Evolutionary conservation across 2,329 filamentous ascomycete genomes (phyloP).

Genomic region (Xenosphaeropsis pyriputrescens): DNA sequence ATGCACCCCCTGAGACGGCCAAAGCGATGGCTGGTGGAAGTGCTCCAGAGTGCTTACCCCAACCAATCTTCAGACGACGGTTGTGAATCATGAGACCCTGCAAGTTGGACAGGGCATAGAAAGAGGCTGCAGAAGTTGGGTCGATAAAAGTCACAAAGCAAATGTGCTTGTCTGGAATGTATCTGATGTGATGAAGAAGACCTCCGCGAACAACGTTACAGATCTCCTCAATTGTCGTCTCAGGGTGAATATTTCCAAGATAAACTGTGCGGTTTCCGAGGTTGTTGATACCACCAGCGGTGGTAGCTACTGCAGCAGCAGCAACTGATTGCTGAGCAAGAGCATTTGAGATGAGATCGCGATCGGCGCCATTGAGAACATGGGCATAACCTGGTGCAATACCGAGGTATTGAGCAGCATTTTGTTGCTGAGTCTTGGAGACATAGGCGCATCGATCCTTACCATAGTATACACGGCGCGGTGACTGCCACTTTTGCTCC

Average conservation of each 20-base stretch:
- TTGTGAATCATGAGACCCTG: conserved; percentile 99
- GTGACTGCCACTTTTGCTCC: conserved; percentile 92
- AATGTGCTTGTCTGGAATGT: conserved; percentile 99
- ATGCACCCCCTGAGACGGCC: conserved; percentile 90
- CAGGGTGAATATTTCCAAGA: conserved; percentile 94
- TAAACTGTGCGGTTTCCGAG: conserved; percentile 96
- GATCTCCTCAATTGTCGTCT: conserved; percentile 98
- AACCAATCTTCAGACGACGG: conserved; percentile 91
- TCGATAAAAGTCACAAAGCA: conserved; percentile 99
- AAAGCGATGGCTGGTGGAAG: conserved; percentile 90
- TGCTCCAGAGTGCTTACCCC: conserved; percentile 97
- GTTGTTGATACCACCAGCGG: conserved; percentile 93
- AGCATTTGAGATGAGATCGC: conserved; percentile 90
- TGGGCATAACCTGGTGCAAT: conserved; percentile 95
- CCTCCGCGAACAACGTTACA: conserved; percentile 97
- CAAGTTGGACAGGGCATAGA: conserved; percentile 93
- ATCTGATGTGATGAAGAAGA: conserved; percentile 92
- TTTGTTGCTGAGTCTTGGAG: conserved; percentile 98
- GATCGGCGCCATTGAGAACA: conserved; percentile 88
- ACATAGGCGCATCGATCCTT: conserved; percentile 98
- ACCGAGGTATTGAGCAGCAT: conserved; percentile 92
- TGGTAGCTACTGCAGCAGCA: conserved; percentile 89
- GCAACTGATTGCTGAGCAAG: conserved; percentile 95
- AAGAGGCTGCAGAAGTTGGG: conserved; percentile 90
- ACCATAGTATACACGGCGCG: conserved; percentile 92